Evolutionary conservation across 2,329 filamentous ascomycete species (phyloP).

Genomic region (Colletotrichum australisinense): DNA sequence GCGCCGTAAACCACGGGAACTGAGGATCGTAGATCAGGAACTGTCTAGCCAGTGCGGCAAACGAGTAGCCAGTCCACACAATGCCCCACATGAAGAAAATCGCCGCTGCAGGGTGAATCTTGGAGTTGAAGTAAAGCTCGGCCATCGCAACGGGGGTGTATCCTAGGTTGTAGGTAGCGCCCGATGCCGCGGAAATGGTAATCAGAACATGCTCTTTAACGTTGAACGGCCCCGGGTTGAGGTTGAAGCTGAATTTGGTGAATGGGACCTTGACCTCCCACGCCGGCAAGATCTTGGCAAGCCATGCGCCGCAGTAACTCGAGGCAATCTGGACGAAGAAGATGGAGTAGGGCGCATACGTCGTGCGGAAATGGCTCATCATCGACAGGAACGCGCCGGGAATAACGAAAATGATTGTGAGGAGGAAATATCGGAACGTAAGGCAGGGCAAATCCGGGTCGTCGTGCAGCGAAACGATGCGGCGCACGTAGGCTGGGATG

Average conservation of each 20-base stretch:
- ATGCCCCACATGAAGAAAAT: slow-evolving; percentile 70
- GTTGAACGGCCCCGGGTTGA: slow-evolving; percentile 57
- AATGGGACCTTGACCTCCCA: slow-evolving; percentile 60
- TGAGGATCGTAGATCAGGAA: slow-evolving; percentile 69
- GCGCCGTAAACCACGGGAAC: slow-evolving; percentile 42
- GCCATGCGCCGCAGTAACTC: slow-evolving; percentile 64
- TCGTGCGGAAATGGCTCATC: slow-evolving; percentile 47
- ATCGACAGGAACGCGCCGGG: slow-evolving; percentile 68
- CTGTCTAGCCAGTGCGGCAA: slow-evolving; percentile 67
- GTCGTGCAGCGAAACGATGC: slow-evolving; percentile 41
- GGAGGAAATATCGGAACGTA: slow-evolving; percentile 70
- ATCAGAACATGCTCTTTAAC: slow-evolving; percentile 62
- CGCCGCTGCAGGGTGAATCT: slow-evolving; percentile 62
- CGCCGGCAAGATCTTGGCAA: slow-evolving; percentile 61
- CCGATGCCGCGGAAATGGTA: slow-evolving; percentile 60
- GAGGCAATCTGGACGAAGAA: slow-evolving; percentile 64
- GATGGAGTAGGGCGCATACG: slow-evolving; percentile 43
- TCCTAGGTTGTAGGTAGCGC: slow-evolving; percentile 59
- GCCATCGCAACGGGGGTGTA: slow-evolving; percentile 49
- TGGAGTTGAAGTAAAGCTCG: slow-evolving; percentile 66
- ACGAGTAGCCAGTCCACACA: slow-evolving; percentile 69
- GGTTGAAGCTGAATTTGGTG: slow-evolving; percentile 61
- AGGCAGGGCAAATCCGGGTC: slow-evolving; percentile 63
- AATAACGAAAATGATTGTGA: slow-evolving; percentile 64
- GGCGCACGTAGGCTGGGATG: slow-evolving; percentile 57